These are phyloP conservation scores for Penicillium sp. DNA, from an alignment of 2,329 filamentous ascomycete species.

Conservation along the genomic window DNA sequence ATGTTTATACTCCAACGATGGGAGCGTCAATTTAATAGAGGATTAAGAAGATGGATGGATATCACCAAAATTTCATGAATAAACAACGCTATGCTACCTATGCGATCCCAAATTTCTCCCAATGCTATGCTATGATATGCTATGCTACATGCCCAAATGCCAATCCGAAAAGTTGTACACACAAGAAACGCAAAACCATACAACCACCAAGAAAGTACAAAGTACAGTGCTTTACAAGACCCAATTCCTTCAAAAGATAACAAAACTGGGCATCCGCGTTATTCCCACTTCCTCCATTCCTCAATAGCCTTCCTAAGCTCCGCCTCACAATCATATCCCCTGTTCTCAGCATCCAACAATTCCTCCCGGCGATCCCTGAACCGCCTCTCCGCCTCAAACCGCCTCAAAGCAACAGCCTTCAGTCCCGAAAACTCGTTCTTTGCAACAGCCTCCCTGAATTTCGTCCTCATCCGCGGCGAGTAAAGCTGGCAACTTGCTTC, in stretches of 20 bases:
- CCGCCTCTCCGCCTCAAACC: slow-evolving; percentile 58
- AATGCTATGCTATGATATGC: background rate
- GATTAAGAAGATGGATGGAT: no score
- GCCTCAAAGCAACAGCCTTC: slow-evolving; percentile 59
- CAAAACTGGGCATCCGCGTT: slow-evolving; percentile 12
- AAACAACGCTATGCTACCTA: background rate
- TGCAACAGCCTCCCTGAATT: slow-evolving; percentile 68
- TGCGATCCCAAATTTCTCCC: background rate
- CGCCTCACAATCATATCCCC: slow-evolving; percentile 53
- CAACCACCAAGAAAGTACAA: slow-evolving; percentile 1
- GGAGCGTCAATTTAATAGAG: no score
- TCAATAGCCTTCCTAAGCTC: slow-evolving; percentile 52
- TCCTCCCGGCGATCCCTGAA: slow-evolving; percentile 58
- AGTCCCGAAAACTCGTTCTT: slow-evolving; percentile 68
- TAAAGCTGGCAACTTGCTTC: slow-evolving; percentile 73
- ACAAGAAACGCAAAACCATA: background rate
- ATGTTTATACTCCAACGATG: no score
- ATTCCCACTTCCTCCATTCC: slow-evolving; percentile 57
- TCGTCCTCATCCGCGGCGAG: slow-evolving; percentile 72
- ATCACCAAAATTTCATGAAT: background rate
- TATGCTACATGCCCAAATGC: slow-evolving; percentile 2
- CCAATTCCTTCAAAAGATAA: background rate
- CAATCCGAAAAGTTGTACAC: background rate
- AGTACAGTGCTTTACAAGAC: background rate
- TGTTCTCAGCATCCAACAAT: slow-evolving; percentile 58